Percentiles rank a stretch among this genome's conserved stretches.
Conservation (phyloP, 2,329 filamentous ascomycete genomes). For the Arthrobotrys sinensis region DNA sequence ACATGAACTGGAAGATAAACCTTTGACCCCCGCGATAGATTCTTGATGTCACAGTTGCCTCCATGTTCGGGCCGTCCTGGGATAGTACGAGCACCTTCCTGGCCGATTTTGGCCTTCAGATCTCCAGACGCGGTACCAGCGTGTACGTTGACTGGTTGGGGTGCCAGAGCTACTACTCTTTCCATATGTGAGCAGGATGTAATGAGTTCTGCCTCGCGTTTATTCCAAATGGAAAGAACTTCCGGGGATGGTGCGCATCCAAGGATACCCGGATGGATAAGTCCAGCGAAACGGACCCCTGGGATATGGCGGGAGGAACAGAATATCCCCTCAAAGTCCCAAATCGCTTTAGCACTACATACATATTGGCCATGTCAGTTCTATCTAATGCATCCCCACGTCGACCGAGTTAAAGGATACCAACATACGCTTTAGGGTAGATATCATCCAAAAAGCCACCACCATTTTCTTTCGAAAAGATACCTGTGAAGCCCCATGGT, state of each 20-base stretch:
- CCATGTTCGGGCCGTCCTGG: slow-evolving; percentile 88
- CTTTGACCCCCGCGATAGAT: slow-evolving; percentile 82
- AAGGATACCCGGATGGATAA: slow-evolving; percentile 93
- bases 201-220: slow-evolving; percentile 85
- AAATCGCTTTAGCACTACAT: slow-evolving; percentile 79
- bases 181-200: slow-evolving; percentile 76
- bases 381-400: neutral
- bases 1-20: slow-evolving; percentile 92
- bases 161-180: slow-evolving; percentile 83
- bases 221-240: slow-evolving; percentile 86
- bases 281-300: slow-evolving; percentile 86
- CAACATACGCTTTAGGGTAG: slow-evolving; percentile 81
- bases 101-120: slow-evolving; percentile 78
- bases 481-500: slow-evolving; percentile 90
- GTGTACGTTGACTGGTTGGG: slow-evolving; percentile 79
- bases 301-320: slow-evolving; percentile 90
- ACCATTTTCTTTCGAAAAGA: slow-evolving; percentile 85
- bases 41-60: slow-evolving; percentile 94
- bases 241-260: slow-evolving; percentile 87
- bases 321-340: slow-evolving; percentile 84
- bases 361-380: neutral
- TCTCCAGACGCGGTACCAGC: slow-evolving; percentile 75
- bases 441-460: slow-evolving; percentile 90
- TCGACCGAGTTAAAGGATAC: slow-evolving; percentile 6
- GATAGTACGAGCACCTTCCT: slow-evolving; percentile 86